These are phyloP conservation scores for Colletotrichum sp. DNA, from an alignment of 2,329 filamentous ascomycete genomes.

Conservation along the genomic window DNA sequence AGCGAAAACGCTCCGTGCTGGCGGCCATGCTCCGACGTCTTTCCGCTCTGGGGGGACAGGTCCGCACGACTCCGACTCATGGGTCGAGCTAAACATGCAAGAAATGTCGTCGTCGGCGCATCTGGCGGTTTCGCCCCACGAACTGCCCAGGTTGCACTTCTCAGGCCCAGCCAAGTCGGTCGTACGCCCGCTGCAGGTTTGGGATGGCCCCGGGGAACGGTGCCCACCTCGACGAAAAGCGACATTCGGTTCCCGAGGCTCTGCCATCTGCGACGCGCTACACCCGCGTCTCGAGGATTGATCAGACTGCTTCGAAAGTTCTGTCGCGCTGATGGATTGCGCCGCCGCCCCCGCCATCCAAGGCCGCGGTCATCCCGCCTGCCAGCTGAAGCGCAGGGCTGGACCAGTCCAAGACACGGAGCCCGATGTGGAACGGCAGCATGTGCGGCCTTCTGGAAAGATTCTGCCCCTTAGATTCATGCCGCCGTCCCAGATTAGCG, in stretches of 20 bases:
- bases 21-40: background rate
- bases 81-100: background rate
- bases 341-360: constrained; percentile 3
- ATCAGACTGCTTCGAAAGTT: background rate
- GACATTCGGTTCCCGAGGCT: background rate
- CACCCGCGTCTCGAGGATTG: background rate
- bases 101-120: background rate
- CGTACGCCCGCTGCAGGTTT: background rate
- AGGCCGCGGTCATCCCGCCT: background rate
- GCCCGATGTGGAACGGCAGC: constrained; percentile 6
- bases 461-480: constrained; percentile 15
- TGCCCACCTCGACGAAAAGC: background rate
- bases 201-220: background rate
- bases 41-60: background rate
- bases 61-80: background rate
- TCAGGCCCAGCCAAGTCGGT: background rate
- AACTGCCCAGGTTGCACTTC: background rate
- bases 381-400: constrained; percentile 1
- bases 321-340: background rate
- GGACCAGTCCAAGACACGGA: constrained; percentile 15
- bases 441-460: constrained; percentile 15
- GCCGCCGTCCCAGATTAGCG: constrained; percentile 16
- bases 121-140: background rate
- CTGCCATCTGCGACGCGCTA: background rate
- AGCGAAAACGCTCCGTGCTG: background rate